Evolutionary conservation across 148 eudicot genomes (phyloP).

Genomic region (Selenicereus undatus): DNA sequence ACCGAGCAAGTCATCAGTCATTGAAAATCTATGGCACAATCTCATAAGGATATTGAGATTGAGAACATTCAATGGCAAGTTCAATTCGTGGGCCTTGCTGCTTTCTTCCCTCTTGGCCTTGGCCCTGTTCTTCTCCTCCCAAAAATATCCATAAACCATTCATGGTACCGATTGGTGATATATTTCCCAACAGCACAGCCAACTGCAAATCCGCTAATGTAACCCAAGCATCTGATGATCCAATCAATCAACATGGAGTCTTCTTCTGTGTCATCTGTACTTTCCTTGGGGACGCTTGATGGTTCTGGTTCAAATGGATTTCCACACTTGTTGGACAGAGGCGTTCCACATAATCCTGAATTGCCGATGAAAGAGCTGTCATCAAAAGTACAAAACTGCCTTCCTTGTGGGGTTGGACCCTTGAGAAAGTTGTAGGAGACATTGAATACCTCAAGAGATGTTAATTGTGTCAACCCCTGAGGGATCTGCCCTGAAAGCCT

Average conservation of each 20-base stretch:
- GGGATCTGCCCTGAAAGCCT: conserved; percentile 37
- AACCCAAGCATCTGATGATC: conserved; percentile 26
- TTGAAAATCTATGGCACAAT: not conserved
- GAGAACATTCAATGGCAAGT: not conserved
- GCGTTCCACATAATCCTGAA: conserved; percentile 28
- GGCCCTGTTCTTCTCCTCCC: conserved; percentile 3
- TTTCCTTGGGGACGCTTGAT: not conserved
- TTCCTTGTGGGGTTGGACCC: conserved; percentile 33
- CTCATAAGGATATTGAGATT: not conserved
- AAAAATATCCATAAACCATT: conserved; percentile 22
- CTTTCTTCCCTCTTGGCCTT: conserved; percentile 1
- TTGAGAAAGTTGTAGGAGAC: conserved; percentile 32
- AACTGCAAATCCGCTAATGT: conserved; percentile 19
- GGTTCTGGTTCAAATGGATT: not conserved
- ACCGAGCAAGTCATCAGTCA: too few relatives aligned
- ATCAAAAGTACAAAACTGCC: conserved; percentile 24
- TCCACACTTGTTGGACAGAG: conserved; percentile 20
- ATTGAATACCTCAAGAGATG: conserved; percentile 24
- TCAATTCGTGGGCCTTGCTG: not conserved
- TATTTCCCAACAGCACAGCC: conserved; percentile 29
- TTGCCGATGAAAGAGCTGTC: conserved; percentile 31
- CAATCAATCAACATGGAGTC: conserved; percentile 19
- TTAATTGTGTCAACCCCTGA: conserved; percentile 12
- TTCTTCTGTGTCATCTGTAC: not conserved
- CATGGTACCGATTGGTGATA: conserved; percentile 11